Conservation (phyloP, 768 basidiomycete genomes). For the Xanthoconium purpureum region DNA sequence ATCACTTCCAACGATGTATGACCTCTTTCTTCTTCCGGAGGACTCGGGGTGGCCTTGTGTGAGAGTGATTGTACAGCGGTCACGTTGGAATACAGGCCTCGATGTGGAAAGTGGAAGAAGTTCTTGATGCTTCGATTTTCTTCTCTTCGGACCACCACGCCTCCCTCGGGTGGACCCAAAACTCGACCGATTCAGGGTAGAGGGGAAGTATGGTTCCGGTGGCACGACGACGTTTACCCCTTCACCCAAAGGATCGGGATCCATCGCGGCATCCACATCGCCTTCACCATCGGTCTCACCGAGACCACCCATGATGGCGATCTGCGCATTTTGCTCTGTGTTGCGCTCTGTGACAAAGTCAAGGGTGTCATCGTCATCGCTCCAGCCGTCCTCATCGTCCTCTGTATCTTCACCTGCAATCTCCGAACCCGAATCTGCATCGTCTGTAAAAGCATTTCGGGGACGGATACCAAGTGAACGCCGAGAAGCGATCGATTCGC, state of each 20-base stretch:
- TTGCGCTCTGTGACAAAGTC: slow-evolving; percentile 85
- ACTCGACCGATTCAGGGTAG: slow-evolving; percentile 59
- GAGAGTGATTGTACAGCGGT: slow-evolving; percentile 87
- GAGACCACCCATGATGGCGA: slow-evolving; percentile 29
- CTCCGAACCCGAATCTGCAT: slow-evolving; percentile 66
- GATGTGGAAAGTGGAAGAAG: slow-evolving; percentile 63
- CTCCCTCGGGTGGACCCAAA: slow-evolving; percentile 35
- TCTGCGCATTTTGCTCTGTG: slow-evolving; percentile 77
- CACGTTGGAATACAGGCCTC: slow-evolving; percentile 83
- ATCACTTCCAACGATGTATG: slow-evolving; percentile 91
- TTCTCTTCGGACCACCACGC: slow-evolving; percentile 47
- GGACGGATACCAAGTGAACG: slow-evolving; percentile 47
- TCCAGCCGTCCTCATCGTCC: slow-evolving; percentile 59
- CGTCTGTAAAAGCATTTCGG: slow-evolving; percentile 60
- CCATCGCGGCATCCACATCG: slow-evolving; percentile 54
- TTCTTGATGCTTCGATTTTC: slow-evolving; percentile 61
- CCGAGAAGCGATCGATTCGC: slow-evolving; percentile 35
- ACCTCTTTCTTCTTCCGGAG: slow-evolving; percentile 54
- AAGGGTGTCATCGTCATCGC: slow-evolving; percentile 54
- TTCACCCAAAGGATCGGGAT: slow-evolving; percentile 85
- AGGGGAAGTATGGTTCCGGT: slow-evolving; percentile 78
- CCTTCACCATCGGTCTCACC: slow-evolving; percentile 38
- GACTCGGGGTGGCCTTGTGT: slow-evolving; percentile 79
- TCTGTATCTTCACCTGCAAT: slow-evolving; percentile 46
- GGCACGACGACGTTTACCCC: slow-evolving; percentile 88